Evolutionary conservation across 345 rosid genomes (phyloP), one percentile per base, ranked within the genome.

Genomic region (Salix koriyanagi): DNA sequence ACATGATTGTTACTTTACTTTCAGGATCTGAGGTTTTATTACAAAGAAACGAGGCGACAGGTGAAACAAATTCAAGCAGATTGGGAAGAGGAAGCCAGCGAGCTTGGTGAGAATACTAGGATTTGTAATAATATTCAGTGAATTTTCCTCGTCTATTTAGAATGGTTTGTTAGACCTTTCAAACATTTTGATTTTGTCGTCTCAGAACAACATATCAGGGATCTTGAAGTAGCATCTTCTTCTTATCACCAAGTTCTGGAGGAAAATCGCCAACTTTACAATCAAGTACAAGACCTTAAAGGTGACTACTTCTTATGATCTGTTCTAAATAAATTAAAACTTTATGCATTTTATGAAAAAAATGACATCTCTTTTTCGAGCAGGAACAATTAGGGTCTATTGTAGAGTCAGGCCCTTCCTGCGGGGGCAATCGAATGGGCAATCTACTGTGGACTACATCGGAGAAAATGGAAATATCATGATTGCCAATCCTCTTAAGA

Each of bases 221-320:
- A 80, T 78, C 91, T 96, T 75, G 99, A 91, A 87, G 91, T 89
- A 36, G 86, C 92, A 70, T 88, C 96, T 28, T 85, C 88, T 36
- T 89, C 96, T 26, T 93, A 93, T 87, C 97, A 93, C 70, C 86
- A 88, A 80, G 90, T 96, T 74, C 73, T 96, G 67, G 98, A 91
- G 85, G 98, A 96, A 83, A 96, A 96, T 66, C 93, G 99, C 5
- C 81, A 82, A 50, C 97, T 96, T 69, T 91, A 96, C 88, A 93
- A 96, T 90, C 98, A 96, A 89, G 99, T 93, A 60, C 99, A 95
- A 81, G 99, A 93, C 81, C 97, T 95, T 65, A 95, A 95, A 91
- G 99, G 99, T 92, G 26, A 30, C 42, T 3, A 56, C 37, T 66
- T 79, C 9, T 65, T 69, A 32, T 6, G 50, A 15, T 12, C 1